Conservation (phyloP, 106 monocot genomes). For the Chionographis japonica region DNA sequence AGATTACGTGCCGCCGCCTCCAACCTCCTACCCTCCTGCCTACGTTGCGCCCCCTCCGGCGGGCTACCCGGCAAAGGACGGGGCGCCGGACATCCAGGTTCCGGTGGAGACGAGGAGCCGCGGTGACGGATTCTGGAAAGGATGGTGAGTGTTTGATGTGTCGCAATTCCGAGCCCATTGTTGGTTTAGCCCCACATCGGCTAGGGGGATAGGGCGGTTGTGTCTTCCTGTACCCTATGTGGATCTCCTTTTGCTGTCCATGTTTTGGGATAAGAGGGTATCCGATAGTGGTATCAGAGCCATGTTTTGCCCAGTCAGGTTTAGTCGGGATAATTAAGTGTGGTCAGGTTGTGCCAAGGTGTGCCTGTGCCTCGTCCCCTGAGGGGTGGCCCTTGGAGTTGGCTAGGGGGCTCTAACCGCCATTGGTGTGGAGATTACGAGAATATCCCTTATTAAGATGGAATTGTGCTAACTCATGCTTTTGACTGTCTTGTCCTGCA, state of each 20-base stretch:
- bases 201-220: too few species aligned
- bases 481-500: slow-evolving; percentile 1
- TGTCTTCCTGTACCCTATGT: too few species aligned
- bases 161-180: neutral
- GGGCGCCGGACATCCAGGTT: neutral
- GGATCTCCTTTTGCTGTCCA: too few species aligned
- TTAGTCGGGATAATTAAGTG: too few species aligned
- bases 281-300: too few species aligned
- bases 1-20: neutral
- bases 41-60: slow-evolving; percentile 26
- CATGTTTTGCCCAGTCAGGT: too few species aligned
- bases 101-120: slow-evolving; percentile 30
- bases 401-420: neutral
- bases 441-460: neutral
- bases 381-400: too few species aligned
- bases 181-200: neutral
- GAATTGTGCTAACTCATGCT: neutral
- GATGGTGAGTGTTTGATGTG: slow-evolving; percentile 10
- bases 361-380: too few species aligned
- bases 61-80: slow-evolving; percentile 22
- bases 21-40: neutral
- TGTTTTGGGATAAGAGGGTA: too few species aligned
- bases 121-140: slow-evolving; percentile 23
- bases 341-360: too few species aligned
- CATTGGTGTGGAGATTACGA: neutral